Evolutionary conservation across 2,329 filamentous ascomycete genomes (phyloP).

Genomic region (Colletotrichum theobromicola): DNA sequence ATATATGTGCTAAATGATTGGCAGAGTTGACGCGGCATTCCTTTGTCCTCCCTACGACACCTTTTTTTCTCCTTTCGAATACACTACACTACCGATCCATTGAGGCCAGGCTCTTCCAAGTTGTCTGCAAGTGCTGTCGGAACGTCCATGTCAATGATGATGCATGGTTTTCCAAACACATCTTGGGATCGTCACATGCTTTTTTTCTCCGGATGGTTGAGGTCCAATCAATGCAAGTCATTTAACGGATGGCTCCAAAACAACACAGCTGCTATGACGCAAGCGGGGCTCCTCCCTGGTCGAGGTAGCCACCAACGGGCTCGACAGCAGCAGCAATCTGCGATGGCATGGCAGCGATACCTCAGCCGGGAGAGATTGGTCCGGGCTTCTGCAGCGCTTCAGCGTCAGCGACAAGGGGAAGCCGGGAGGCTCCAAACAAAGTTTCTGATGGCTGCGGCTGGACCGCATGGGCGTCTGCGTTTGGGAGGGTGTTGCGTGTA

Average conservation of each 20-base stretch:
- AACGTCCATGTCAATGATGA: background rate
- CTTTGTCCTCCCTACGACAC: background rate
- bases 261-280: slow-evolving; percentile 10
- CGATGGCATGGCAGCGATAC: background rate
- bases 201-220: background rate
- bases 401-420: background rate
- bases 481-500: background rate
- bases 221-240: background rate
- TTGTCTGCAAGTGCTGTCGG: background rate
- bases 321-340: background rate
- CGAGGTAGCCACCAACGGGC: background rate
- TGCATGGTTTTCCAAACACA: slow-evolving; percentile 1
- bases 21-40: background rate
- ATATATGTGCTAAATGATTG: background rate
- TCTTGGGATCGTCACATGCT: slow-evolving; percentile 15
- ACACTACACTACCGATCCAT: background rate
- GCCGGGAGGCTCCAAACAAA: background rate
- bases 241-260: slow-evolving; percentile 11
- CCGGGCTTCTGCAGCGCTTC: slow-evolving; percentile 10
- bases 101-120: background rate
- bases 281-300: slow-evolving; percentile 7
- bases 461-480: background rate
- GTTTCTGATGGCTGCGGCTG: slow-evolving; percentile 10
- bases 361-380: background rate
- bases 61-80: background rate